phyloP scores from a whole-genome alignment of 1,139 yeast genomes.

The Scheffersomyces titani region DNA sequence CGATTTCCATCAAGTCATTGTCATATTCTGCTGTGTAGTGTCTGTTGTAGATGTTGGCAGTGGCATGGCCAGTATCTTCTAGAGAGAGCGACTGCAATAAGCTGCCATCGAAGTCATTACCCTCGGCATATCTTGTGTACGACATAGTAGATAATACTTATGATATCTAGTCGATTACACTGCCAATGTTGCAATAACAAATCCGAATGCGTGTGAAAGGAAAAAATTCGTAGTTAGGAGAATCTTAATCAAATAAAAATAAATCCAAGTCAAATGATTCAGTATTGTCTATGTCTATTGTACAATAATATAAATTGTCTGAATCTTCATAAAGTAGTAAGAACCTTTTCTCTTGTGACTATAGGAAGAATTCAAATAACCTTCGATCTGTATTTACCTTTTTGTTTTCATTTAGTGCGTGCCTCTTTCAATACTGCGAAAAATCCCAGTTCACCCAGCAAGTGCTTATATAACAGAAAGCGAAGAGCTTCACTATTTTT shows the following conservation, averaged over 20 bases:
- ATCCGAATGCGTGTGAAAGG: too few species aligned
- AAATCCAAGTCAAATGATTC: background rate
- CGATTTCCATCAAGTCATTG: conserved; percentile 17
- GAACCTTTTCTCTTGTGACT: background rate
- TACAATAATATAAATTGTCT: background rate
- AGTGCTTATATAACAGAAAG: background rate
- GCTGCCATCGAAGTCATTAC: conserved; percentile 24
- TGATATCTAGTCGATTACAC: background rate
- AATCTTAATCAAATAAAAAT: too few species aligned
- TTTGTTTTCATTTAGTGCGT: background rate
- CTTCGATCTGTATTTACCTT: background rate
- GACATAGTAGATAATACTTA: background rate
- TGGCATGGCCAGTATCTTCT: conserved; percentile 15
- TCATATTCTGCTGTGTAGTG: conserved; percentile 5
- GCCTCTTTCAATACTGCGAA: background rate
- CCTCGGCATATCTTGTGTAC: background rate
- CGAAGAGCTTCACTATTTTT: background rate
- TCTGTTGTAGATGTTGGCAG: background rate
- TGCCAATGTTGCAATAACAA: too few species aligned
- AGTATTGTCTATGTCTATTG: background rate
- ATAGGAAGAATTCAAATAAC: background rate
- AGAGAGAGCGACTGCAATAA: conserved; percentile 28
- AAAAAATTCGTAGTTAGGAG: too few species aligned
- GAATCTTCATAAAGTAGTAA: too few species aligned
- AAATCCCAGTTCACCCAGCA: background rate